Conservation (phyloP, 352 stramenopile species). For the Pythium plurisporium region DNA sequence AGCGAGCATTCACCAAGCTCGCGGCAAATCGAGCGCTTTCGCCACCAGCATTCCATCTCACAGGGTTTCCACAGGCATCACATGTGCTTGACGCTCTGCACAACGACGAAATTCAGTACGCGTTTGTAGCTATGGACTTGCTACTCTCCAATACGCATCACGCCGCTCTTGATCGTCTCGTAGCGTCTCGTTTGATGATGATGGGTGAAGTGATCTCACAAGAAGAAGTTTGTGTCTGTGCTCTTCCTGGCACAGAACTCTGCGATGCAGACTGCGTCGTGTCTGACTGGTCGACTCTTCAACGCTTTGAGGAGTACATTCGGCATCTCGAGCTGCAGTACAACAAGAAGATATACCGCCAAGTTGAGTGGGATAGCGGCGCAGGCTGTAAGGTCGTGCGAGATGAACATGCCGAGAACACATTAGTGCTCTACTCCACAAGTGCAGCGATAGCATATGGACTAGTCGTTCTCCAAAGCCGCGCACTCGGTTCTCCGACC, state of each 20-base stretch:
- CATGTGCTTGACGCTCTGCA: background rate
- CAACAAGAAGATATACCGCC: background rate
- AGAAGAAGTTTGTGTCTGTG: background rate
- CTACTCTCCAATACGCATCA: slow-evolving; percentile 1
- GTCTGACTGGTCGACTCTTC: slow-evolving; percentile 3
- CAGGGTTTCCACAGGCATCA: background rate
- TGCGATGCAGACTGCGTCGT: slow-evolving; percentile 7
- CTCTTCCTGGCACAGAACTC: slow-evolving; percentile 1
- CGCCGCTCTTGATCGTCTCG: background rate
- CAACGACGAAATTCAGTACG: background rate
- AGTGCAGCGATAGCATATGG: background rate
- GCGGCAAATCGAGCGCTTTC: too few relatives aligned
- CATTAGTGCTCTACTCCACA: background rate
- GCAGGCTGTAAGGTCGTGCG: background rate
- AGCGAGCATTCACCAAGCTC: too few relatives aligned
- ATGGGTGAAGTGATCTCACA: background rate
- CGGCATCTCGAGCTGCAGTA: background rate
- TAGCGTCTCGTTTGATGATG: background rate
- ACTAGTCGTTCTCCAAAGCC: background rate
- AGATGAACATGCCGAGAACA: slow-evolving; percentile 6
- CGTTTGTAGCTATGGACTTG: background rate
- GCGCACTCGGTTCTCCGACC: background rate
- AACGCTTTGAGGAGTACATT: slow-evolving; percentile 1
- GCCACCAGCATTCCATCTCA: background rate
- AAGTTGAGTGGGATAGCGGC: slow-evolving; percentile 11